These are phyloP conservation scores for Thinopyrum elongatum DNA, from an alignment of 176 grass and related monocot species.

Conservation along the genomic window DNA sequence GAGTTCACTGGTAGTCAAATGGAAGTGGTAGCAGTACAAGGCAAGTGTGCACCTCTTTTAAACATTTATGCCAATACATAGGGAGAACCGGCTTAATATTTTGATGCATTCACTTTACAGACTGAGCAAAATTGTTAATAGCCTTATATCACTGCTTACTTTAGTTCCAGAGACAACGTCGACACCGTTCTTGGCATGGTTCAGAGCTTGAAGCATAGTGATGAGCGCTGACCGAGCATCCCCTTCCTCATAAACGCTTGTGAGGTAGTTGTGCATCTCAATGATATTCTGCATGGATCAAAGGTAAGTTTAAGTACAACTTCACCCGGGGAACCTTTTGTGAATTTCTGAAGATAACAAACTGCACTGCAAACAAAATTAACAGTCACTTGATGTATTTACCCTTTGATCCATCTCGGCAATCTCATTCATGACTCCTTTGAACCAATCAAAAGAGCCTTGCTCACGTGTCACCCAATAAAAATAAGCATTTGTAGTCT, in stretches of 20 bases:
- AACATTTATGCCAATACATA: not conserved
- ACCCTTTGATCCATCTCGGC: conserved; percentile 95
- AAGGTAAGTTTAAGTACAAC: conserved; percentile 21
- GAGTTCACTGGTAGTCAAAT: conserved; percentile 5
- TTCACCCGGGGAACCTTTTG: not conserved
- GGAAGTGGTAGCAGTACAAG: conserved; percentile 31
- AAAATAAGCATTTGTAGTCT: conserved; percentile 97
- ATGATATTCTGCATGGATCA: conserved; percentile 68
- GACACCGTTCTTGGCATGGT: conserved; percentile 95
- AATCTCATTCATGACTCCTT: conserved; percentile 98
- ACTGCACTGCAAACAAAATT: conserved; percentile 9
- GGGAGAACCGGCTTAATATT: not conserved
- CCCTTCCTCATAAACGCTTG: conserved; percentile 98
- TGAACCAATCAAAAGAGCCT: conserved; percentile 99
- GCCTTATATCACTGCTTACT: conserved; percentile 46
- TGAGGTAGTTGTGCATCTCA: conserved; percentile 99
- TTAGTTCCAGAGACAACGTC: conserved; percentile 96
- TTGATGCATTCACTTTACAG: not conserved
- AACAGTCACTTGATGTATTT: not conserved
- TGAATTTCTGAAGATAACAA: conserved; percentile 14
- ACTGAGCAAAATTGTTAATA: not conserved
- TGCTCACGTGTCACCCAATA: conserved; percentile 99
- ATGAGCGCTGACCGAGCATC: conserved; percentile 96
- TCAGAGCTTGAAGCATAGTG: conserved; percentile 96
- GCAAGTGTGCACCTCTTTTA: not conserved